phyloP scores from a whole-genome alignment of 1,284 basidiomycete genomes.

The Meira nashicola region DNA sequence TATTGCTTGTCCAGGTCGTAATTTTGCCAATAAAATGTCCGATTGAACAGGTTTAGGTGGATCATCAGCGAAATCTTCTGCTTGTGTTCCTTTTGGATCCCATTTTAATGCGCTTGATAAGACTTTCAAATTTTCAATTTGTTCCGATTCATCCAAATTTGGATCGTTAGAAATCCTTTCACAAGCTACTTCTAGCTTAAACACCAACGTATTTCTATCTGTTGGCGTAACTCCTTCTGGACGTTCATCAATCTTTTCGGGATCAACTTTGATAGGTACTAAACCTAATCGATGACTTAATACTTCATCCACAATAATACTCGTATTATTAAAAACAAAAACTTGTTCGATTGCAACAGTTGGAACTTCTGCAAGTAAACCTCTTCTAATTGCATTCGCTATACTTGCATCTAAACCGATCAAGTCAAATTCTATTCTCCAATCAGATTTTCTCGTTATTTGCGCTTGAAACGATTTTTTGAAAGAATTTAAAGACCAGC shows the following conservation, averaged over 20 bases:
- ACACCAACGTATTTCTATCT: slow-evolving; percentile 88
- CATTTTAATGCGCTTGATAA: slow-evolving; percentile 75
- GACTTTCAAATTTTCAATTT: slow-evolving; percentile 54
- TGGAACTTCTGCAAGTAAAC: slow-evolving; percentile 80
- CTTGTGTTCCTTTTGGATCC: slow-evolving; percentile 82
- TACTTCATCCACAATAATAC: slow-evolving; percentile 90
- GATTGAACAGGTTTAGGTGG: slow-evolving; percentile 70
- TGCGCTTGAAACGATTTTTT: slow-evolving; percentile 28
- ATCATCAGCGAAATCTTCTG: slow-evolving; percentile 54
- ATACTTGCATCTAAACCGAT: slow-evolving; percentile 93
- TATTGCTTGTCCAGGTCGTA: slow-evolving; percentile 80
- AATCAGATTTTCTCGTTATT: slow-evolving; percentile 39
- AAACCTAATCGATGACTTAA: slow-evolving; percentile 85
- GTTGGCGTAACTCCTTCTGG: slow-evolving; percentile 59
- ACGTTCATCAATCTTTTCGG: slow-evolving; percentile 57
- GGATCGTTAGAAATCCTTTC: slow-evolving; percentile 60
- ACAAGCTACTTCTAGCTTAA: slow-evolving; percentile 71
- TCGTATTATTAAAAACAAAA: slow-evolving; percentile 93
- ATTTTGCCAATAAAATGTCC: slow-evolving; percentile 87
- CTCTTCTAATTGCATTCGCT: slow-evolving; percentile 86
- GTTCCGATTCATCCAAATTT: slow-evolving; percentile 12
- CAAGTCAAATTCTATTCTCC: slow-evolving; percentile 79
- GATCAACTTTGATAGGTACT: slow-evolving; percentile 82
- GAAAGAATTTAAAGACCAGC: slow-evolving; percentile 28
- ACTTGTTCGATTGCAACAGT: slow-evolving; percentile 88